phyloP scores from a whole-genome alignment of 1,139 yeast genomes.

The Kodamaea sp. region DNA sequence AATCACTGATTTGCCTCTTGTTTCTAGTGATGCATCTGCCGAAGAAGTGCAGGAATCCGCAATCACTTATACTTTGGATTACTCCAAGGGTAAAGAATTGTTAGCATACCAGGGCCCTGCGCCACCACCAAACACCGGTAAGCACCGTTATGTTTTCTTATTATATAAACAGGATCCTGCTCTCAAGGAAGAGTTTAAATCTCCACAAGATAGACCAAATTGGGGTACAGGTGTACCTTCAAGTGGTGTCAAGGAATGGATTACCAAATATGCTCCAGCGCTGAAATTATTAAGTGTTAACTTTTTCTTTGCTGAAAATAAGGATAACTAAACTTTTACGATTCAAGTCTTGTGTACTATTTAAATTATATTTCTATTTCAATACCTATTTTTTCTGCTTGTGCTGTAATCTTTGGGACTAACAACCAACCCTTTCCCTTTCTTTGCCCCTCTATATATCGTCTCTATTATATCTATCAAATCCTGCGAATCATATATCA shows the following conservation, averaged over 20 bases:
- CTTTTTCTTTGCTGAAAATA: constrained; percentile 74
- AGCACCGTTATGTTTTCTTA: constrained; percentile 76
- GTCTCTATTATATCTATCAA: constrained; percentile 88
- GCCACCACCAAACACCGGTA: constrained; percentile 80
- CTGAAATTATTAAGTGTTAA: constrained; percentile 67
- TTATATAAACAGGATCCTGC: constrained; percentile 60
- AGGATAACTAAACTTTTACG: constrained; percentile 16
- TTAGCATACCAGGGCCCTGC: constrained; percentile 70
- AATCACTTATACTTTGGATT: constrained; percentile 33
- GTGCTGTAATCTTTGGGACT: constrained; percentile 68
- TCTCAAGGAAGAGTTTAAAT: constrained; percentile 25
- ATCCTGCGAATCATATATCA: constrained; percentile 77
- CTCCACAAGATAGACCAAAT: constrained; percentile 62
- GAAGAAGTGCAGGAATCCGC: constrained; percentile 25
- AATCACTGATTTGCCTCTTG: constrained; percentile 57
- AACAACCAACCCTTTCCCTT: constrained; percentile 88
- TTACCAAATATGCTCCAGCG: constrained; percentile 56
- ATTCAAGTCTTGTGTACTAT: neutral
- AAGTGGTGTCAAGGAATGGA: constrained; percentile 73
- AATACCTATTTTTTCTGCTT: constrained; percentile 5
- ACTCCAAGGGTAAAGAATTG: constrained; percentile 34
- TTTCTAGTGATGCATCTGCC: constrained; percentile 22
- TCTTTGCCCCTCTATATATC: constrained; percentile 83
- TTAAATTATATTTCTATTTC: constrained; percentile 1
- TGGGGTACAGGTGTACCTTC: constrained; percentile 86